Conservation (phyloP, 2,329 filamentous ascomycete genomes). For the Colletotrichum caudatum region DNA sequence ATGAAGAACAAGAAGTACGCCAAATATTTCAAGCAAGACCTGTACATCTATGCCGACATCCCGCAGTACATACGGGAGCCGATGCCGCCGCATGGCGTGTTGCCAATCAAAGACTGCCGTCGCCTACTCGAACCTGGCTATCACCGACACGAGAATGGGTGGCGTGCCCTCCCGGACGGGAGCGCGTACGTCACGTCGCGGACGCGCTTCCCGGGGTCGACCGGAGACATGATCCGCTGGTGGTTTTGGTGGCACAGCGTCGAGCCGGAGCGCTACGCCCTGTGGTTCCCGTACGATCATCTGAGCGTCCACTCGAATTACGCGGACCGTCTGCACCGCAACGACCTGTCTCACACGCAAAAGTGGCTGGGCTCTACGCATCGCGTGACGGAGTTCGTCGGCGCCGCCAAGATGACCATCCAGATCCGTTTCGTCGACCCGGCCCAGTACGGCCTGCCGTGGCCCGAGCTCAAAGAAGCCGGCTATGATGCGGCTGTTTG, state of each 20-base stretch:
- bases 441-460: slow-evolving; percentile 33
- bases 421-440: slow-evolving; percentile 38
- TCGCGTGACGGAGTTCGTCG: slow-evolving; percentile 37
- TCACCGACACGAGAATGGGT: slow-evolving; percentile 33
- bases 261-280: slow-evolving; percentile 39
- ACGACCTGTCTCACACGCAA: slow-evolving; percentile 35
- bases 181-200: slow-evolving; percentile 34
- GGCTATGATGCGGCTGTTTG: slow-evolving; percentile 34
- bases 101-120: slow-evolving; percentile 11
- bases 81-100: slow-evolving; percentile 21
- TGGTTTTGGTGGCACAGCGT: slow-evolving; percentile 41
- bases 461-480: slow-evolving; percentile 26
- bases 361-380: slow-evolving; percentile 40
- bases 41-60: slow-evolving; percentile 34
- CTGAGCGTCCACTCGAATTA: slow-evolving; percentile 25
- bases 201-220: slow-evolving; percentile 34
- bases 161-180: slow-evolving; percentile 28
- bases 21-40: slow-evolving; percentile 25
- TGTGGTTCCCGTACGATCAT: slow-evolving; percentile 38
- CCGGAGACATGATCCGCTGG: slow-evolving; percentile 38
- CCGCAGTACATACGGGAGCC: slow-evolving; percentile 32
- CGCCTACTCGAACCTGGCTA: slow-evolving; percentile 33
- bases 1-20: slow-evolving; percentile 31
- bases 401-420: slow-evolving; percentile 28
- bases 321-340: slow-evolving; percentile 33